A percentile compares a stretch with the other conserved stretches of the same genome.
phyloP scores from a whole-genome alignment of 2,329 filamentous ascomycete genomes.

The Xylariales sp. region DNA sequence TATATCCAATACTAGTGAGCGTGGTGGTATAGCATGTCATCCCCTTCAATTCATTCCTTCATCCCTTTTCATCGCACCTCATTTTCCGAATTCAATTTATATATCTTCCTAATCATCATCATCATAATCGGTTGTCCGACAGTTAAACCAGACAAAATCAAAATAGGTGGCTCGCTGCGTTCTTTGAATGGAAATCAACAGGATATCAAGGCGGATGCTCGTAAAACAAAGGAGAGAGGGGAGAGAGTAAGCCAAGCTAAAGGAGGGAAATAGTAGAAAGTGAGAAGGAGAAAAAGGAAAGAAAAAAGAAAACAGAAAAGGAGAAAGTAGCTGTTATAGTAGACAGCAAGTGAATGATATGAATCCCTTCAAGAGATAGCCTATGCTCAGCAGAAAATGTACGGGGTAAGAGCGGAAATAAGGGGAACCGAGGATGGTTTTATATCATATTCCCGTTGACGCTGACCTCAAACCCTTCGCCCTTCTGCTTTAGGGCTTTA shows the following conservation, averaged over 20 bases:
- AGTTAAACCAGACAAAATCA: conserved; percentile 36
- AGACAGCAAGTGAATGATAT: conserved; percentile 22
- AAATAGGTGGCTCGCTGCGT: conserved; percentile 38
- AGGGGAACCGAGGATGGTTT: not conserved
- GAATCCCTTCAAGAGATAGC: not conserved
- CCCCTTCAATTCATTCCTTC: conserved; percentile 30
- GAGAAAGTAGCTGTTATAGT: conserved; percentile 1
- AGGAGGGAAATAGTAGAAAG: not conserved
- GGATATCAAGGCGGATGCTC: conserved; percentile 34
- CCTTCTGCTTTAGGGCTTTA: conserved; percentile 86
- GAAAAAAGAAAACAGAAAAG: conserved; percentile 24
- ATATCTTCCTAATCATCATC: conserved; percentile 24
- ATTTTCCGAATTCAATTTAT: conserved; percentile 31
- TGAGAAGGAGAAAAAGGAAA: not conserved
- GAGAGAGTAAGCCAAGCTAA: not conserved
- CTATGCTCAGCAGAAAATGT: conserved; percentile 6
- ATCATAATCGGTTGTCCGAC: conserved; percentile 12
- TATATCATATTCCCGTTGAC: conserved; percentile 83
- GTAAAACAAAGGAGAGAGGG: not conserved
- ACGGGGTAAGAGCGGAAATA: not conserved
- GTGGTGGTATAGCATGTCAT: conserved; percentile 31
- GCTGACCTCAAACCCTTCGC: conserved; percentile 83
- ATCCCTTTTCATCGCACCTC: conserved; percentile 15
- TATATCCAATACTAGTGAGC: conserved; percentile 38
- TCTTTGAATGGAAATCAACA: conserved; percentile 32